Evolutionary conservation across 805 yeast genomes (phyloP), one percentile per base, ranked within the genome.

Genomic region (Hermanozyma aechmeae): DNA sequence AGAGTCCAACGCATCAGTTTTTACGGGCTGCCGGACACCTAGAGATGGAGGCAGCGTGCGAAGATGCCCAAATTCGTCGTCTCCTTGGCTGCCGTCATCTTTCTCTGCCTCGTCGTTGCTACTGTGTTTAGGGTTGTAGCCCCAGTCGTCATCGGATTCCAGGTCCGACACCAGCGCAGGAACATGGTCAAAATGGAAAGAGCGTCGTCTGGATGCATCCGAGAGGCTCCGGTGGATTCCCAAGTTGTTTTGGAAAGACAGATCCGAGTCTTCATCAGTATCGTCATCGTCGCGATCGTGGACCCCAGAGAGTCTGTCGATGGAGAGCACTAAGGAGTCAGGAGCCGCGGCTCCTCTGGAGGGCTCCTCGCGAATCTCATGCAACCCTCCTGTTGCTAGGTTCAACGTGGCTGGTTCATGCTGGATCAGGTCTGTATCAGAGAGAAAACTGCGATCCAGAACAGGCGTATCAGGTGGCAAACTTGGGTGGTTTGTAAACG

Each of bases 401-500:
- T 52, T 42, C 32, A 61, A 42, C 15, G 35, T 36, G 2, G 33
- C 43, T 2, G 65, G 65, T 34, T 61, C 68, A 16, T 46, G 26
- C 31, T 60, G 68, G 15, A 60, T 58, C 11, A 65, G 58, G 35
- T 59, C 65, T 5, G 53, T 53, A 27, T 61, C 67, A 1, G 66
- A 59, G 22, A 41, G 46, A 32, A 46, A 60, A 30, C 66, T 60
- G 28, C 39, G 33, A 13, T 60, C 65, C 1, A 64, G 55, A 11
- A 11, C 11, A 9, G 64, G 61, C 6, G 65, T 54, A 13, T 53
- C 60, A 13, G 58, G 48, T n/a, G 33, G 26, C 6, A 31, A 25
- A 3, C 32, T 30, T 20, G 37, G 28, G 20, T 17, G 26, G 9
- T 30, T 16, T 25, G 25, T 35, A 29, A 39, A 53, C 1, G 51